These are phyloP conservation scores for Fusarium buharicum DNA, from an alignment of 2,329 filamentous ascomycete genomes.

Conservation along the genomic window DNA sequence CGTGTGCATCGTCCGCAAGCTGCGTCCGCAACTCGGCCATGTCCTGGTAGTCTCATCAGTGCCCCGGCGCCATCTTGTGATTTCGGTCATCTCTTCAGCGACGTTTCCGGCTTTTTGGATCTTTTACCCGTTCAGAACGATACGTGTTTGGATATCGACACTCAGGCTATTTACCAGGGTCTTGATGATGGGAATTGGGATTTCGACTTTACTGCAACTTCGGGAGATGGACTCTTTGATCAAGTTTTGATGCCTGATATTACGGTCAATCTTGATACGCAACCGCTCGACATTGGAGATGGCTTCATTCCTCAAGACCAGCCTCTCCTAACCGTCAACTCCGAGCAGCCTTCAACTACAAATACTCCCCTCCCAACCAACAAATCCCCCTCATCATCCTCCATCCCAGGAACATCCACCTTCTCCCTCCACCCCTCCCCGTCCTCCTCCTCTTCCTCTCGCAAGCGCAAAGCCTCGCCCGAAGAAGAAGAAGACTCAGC, in stretches of 20 bases:
- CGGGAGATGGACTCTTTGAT: conserved; percentile 26
- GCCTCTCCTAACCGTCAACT: conserved; percentile 22
- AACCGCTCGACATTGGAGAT: conserved; percentile 29
- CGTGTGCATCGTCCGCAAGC: conserved; percentile 14
- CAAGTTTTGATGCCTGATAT: conserved; percentile 28
- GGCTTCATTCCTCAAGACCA: conserved; percentile 34
- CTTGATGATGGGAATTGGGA: conserved; percentile 23
- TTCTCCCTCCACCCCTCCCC: conserved; percentile 39
- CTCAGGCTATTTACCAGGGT: conserved; percentile 13
- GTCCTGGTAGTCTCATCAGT: conserved; percentile 36
- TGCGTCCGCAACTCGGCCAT: conserved; percentile 29
- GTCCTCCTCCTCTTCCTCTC: conserved; percentile 33
- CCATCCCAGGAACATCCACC: conserved; percentile 40
- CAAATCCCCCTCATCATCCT: conserved; percentile 35
- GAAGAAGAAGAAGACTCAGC: conserved; percentile 43
- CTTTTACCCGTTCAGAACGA: conserved; percentile 32
- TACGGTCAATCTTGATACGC: conserved; percentile 5
- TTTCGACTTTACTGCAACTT: background rate
- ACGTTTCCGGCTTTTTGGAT: conserved; percentile 32
- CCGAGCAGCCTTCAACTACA: conserved; percentile 24
- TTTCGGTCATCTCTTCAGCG: conserved; percentile 21
- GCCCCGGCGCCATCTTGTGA: conserved; percentile 27
- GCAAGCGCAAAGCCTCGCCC: conserved; percentile 40
- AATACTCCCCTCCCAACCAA: conserved; percentile 19
- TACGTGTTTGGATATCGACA: conserved; percentile 18